These are phyloP conservation scores for Plantago rigida DNA, from an alignment of 305 asterid species.

Conservation along the genomic window DNA sequence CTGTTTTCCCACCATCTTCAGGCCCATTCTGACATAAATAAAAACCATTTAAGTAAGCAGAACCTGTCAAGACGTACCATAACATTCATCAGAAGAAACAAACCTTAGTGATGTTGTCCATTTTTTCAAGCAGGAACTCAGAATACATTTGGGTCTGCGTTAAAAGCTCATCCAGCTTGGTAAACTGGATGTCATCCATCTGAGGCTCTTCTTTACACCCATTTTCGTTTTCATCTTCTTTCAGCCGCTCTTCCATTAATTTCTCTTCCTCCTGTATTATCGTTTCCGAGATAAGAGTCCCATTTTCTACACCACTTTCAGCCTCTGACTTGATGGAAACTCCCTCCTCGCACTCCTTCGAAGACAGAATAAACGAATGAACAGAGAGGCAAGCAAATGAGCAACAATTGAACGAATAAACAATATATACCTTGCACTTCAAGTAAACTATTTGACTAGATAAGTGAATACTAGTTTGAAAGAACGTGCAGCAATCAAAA, in stretches of 20 bases:
- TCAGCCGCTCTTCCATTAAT: conserved; percentile 43
- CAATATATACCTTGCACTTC: conserved; percentile 6
- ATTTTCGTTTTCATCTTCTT: conserved; percentile 36
- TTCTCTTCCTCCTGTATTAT: conserved; percentile 56
- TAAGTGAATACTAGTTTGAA: background rate
- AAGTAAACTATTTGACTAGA: background rate
- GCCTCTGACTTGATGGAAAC: conserved; percentile 30
- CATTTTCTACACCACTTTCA: conserved; percentile 37
- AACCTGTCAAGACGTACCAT: conserved; percentile 2
- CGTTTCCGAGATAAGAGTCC: conserved; percentile 36
- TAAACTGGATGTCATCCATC: conserved; percentile 57
- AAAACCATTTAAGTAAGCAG: conserved; percentile 26
- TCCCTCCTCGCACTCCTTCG: conserved; percentile 58
- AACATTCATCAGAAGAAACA: conserved; percentile 16
- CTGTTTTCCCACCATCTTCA: conserved; percentile 39
- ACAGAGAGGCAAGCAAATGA: background rate
- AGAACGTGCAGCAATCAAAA: background rate
- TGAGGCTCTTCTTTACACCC: conserved; percentile 36
- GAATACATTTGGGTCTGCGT: conserved; percentile 83
- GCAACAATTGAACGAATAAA: background rate
- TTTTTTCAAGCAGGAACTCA: conserved; percentile 82
- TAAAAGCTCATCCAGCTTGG: conserved; percentile 75
- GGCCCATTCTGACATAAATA: conserved; percentile 39
- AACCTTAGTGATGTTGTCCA: conserved; percentile 82
- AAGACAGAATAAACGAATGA: conserved; percentile 16